Evolutionary conservation across 176 grass and related monocot species (phyloP).

Genomic region (Eleusine coracana): DNA sequence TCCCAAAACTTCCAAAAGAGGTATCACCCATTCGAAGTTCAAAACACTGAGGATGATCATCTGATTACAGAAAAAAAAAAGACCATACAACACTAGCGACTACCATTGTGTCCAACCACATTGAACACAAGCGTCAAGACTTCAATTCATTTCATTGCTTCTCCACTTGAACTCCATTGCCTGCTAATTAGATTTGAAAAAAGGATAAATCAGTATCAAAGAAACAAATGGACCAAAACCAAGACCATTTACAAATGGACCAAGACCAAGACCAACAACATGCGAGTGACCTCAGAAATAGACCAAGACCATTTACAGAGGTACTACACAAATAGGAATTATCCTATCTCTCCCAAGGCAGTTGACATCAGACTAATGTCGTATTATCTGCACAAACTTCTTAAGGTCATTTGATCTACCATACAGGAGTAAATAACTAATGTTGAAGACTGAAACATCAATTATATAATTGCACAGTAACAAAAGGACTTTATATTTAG

Average conservation of each 20-base stretch:
- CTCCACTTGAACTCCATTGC: slow-evolving; percentile 19
- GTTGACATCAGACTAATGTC: background rate
- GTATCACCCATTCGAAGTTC: background rate
- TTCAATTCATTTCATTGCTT: slow-evolving; percentile 3
- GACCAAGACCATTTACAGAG: background rate
- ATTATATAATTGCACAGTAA: background rate
- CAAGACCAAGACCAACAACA: background rate
- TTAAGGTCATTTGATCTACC: background rate
- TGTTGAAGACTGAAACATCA: background rate
- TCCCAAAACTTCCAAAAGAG: background rate
- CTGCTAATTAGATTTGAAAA: slow-evolving; percentile 26
- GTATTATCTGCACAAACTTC: background rate
- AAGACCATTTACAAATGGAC: too few species aligned
- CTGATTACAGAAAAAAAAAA: background rate
- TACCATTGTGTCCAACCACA: background rate
- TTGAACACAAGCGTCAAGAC: slow-evolving; percentile 11
- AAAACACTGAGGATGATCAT: background rate
- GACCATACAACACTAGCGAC: background rate
- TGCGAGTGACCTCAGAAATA: background rate
- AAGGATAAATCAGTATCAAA: background rate
- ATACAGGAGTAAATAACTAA: background rate
- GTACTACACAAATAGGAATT: background rate
- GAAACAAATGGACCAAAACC: background rate
- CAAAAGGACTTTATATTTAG: background rate
- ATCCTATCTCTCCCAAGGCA: background rate